Base-by-base conservation (phyloP, 1,139 yeast genomes). In the Yamadazyma sp. region DNA sequence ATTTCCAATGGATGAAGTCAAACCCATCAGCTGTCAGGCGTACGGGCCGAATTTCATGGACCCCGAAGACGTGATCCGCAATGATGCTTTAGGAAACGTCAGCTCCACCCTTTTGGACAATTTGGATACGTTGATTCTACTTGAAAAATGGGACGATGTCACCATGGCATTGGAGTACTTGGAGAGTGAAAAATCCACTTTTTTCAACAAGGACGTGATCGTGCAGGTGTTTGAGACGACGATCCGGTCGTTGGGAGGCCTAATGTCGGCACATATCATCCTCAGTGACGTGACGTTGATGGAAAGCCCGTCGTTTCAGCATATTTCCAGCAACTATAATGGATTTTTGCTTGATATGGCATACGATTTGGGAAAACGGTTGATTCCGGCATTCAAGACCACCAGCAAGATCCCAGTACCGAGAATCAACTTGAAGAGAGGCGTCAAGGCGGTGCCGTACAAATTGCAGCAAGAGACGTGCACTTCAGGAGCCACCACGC, bases 221-320 rank as follows among this genome's bases (percentile, higher is more conserved):
- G 84, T 89, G 0, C 96, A 88, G 52, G 95, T 89, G 4, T 89
- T 89, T 61, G 97, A 89, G 58, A 75, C 86, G 5, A 80, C 89
- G 4, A 89, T 89, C 15, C 63, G 97, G 34, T 76, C 86, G 2
- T 57, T 89, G 31, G 96, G 96, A 0, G 89, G 95, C 0, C 62
- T 89, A 26, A 52, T 89, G 17, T 82, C 92, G 2, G 78, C 86
- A 0, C 97, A 90, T 62, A 61, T 88, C 36, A 79, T 84, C 4
- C 53, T 71, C 0, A 67, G 81, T 0, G 89, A 85, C 48, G 39
- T 77, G 76, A n/a, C 69, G 5, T 22, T 36, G 6, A 29, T 31
- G 3, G 27, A 38, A 20, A 27, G 26, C 9, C 25, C 29, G 14
- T 8, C 27, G 25, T 49, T 43, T 21, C 21, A 14, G 9, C 25